Evolutionary conservation across 495 filamentous ascomycete species (phyloP), one percentile per base, ranked within the genome.

Genomic region (Daldinia decipiens): DNA sequence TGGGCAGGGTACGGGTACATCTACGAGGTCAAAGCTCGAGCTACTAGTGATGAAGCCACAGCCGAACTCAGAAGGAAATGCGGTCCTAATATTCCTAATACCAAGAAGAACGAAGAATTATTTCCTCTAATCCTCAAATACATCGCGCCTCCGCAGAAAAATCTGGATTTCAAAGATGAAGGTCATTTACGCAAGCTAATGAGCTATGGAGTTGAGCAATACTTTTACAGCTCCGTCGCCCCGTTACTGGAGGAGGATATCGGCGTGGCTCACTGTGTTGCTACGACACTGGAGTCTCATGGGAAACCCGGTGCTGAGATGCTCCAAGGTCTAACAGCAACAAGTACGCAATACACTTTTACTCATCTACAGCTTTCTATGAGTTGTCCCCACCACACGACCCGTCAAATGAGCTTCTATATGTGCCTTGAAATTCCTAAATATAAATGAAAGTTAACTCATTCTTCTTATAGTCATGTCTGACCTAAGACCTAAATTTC

Each of bases 1-100:
- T 85, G 83, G 82, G 80, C 79, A 1, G 79, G 79, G 13, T 84
- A 84, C 51, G 83, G 83, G 9, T 73, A 79, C 51, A 83, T 84
- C 62, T 79, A 77, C 67, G 73, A 78, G 31, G 29, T 84, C 24
- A 78, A 70, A 4, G 77, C 82, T 26, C 62, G 71, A 2, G 62
- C 75, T 5, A 65, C 32, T 13, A 52, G 34, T 9, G 54, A 62
- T 13, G 55, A 67, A 17, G 65, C 67, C 0, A 61, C 19, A 12
- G 17, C 43, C 43, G 43, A 24, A 47, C 43, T 47, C 24, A 19
- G 43, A 24, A 47, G n/a, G 9, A 24, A 4, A 47, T 47, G 4
- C 11, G 9, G 43, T 24, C 17, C 7, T 9, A 24, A 1, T 24
- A 12, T 21, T 12, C 19, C 19, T 12, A 24, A 47, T 47, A 21